A percentile compares a stretch with the other conserved stretches of the same genome.
These are phyloP conservation scores for Populus deltoides DNA, from an alignment of 345 rosid genomes.

Conservation along the genomic window DNA sequence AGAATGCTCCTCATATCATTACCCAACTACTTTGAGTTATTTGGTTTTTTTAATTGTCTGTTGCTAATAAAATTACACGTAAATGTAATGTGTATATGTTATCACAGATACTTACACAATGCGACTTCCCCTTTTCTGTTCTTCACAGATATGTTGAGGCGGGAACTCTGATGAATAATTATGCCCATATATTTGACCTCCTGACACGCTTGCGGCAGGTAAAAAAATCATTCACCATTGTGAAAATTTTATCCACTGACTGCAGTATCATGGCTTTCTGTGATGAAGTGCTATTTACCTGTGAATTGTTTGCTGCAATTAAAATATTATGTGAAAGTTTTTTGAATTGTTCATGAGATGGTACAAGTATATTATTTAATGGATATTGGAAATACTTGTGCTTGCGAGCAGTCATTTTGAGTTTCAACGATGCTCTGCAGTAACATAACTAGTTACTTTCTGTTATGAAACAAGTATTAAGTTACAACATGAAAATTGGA, in stretches of 20 bases:
- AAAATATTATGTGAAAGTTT: not conserved
- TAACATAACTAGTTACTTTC: not conserved
- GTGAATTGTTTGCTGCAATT: not conserved
- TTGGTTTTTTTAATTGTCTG: not conserved
- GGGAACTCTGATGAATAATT: conserved; percentile 89
- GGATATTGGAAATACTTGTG: not conserved
- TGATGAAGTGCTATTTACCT: not conserved
- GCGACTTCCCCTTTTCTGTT: not conserved
- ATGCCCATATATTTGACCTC: conserved; percentile 95
- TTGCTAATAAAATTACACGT: not conserved
- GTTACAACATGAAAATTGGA: too few species aligned
- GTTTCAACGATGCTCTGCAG: too few species aligned
- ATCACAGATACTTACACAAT: not conserved
- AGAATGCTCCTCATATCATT: not conserved
- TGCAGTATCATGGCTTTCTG: not conserved
- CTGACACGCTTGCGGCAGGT: conserved; percentile 97
- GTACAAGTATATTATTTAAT: not conserved
- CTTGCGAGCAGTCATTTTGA: too few species aligned
- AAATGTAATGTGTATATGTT: not conserved
- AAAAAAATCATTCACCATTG: conserved; percentile 3
- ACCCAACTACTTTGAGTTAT: not conserved
- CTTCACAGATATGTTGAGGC: conserved; percentile 65
- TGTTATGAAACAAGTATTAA: too few species aligned
- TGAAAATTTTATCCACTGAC: not conserved
- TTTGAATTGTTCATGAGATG: not conserved